These are phyloP conservation scores for Pulicaria dysenterica DNA, from an alignment of 129 eudicot species.

Conservation along the genomic window DNA sequence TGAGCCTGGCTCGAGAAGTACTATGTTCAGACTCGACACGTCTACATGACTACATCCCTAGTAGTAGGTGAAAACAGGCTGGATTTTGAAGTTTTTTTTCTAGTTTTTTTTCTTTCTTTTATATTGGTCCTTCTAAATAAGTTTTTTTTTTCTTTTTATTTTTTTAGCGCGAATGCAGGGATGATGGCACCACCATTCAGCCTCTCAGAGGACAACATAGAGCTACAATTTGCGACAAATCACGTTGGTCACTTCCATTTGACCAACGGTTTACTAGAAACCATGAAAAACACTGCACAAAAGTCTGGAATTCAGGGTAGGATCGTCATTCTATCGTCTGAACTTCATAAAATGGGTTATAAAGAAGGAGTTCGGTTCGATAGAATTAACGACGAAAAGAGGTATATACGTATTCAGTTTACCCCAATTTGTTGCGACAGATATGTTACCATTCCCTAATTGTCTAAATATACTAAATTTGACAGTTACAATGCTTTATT, in stretches of 20 bases:
- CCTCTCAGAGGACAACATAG: conserved; percentile 74
- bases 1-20: too few relatives aligned
- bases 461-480: not conserved
- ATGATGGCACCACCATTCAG: conserved; percentile 77
- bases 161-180: conserved; percentile 82
- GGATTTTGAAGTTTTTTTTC: too few relatives aligned
- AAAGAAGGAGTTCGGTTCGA: conserved; percentile 79
- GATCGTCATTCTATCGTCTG: conserved; percentile 72
- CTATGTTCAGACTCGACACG: too few relatives aligned
- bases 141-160: not conserved
- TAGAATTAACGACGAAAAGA: conserved; percentile 63
- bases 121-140: too few relatives aligned
- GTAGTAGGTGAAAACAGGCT: too few relatives aligned
- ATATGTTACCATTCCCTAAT: not conserved
- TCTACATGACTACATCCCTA: too few relatives aligned
- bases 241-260: conserved; percentile 82
- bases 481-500: conserved; percentile 36
- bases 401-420: conserved; percentile 33
- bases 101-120: too few relatives aligned
- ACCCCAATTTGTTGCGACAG: not conserved
- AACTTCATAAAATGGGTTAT: conserved; percentile 49
- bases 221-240: conserved; percentile 84
- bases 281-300: conserved; percentile 69
- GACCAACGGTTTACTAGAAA: conserved; percentile 69
- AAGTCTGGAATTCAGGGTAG: conserved; percentile 72